Base-by-base conservation (phyloP, 2,329 filamentous ascomycete genomes). In the Fusarium odoratissimum region DNA sequence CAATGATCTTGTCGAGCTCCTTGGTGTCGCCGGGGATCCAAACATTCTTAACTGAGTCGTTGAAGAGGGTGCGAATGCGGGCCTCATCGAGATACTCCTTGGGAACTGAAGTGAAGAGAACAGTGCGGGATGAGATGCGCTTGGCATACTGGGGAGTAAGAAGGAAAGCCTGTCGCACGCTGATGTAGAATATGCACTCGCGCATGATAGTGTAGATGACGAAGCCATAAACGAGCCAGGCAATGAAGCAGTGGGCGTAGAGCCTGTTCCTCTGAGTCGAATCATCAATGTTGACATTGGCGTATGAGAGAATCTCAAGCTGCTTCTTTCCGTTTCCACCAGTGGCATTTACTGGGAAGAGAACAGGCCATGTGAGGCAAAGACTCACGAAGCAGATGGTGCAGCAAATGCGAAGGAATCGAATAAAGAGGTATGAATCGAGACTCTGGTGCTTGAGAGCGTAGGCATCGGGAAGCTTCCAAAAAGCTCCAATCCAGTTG, bases 141-240 rank as follows among this genome's bases (percentile, higher is more conserved):
- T 91, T 92, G 33, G 94, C 89, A 78, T 97, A 95, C 56, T 93
- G 86, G 2, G 93, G 94, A 5, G 94, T 93, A 63, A 97, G 87
- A n/a, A 95, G 90, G 84, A 97, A 98, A 2, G 95, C 95, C 83
- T 98, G 96, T 72, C 95, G 93, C 58, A 98, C 84, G 77, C 97
- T 97, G 84, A 98, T 93, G 82, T 95, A 97, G 87, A 92, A 98
- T 76, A 99, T 92, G 79, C 91, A 91, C 82, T 99, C 96, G 69
- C 96, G 91, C 35, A 94, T 94, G 60, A 99, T 90, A 77, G 94
- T 93, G 82, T 94, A 95, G 82, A 98, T 91, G 67, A 99, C 87
- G 80, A 98, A 98, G 63, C 90, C 85, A 76, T 97, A 94, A 79
- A 95, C 97, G 58, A 94, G 82, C 89, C 93, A 97, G 1, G 92